Conservation (phyloP, 352 stramenopile genomes). For the Elongisporangium senticosum region DNA sequence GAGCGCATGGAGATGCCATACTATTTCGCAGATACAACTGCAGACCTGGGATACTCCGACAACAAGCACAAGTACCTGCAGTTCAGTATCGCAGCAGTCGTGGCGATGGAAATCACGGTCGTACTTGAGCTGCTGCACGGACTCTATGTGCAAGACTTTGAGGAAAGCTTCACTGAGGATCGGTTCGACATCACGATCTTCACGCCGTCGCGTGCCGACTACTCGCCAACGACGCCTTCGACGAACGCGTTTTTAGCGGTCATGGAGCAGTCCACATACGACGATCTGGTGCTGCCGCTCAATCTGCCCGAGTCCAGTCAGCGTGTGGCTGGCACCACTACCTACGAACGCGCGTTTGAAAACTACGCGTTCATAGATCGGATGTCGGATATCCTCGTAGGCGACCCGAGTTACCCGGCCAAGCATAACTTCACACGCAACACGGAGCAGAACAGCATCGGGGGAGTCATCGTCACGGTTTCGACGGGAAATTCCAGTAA, state of each 20-base stretch:
- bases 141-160: slow-evolving; percentile 91
- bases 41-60: slow-evolving; percentile 86
- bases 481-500: slow-evolving; percentile 12
- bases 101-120: slow-evolving; percentile 83
- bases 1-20: slow-evolving; percentile 82
- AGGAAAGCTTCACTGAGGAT: slow-evolving; percentile 61
- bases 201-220: slow-evolving; percentile 76
- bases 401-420: slow-evolving; percentile 59
- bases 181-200: slow-evolving; percentile 88
- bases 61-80: slow-evolving; percentile 95
- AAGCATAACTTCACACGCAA: slow-evolving; percentile 58
- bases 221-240: slow-evolving; percentile 43
- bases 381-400: slow-evolving; percentile 89
- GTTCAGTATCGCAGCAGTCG: slow-evolving; percentile 83
- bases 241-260: slow-evolving; percentile 79
- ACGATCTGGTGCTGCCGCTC: slow-evolving; percentile 86
- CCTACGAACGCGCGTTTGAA: slow-evolving; percentile 70
- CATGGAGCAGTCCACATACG: slow-evolving; percentile 73
- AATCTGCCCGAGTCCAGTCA: slow-evolving; percentile 88
- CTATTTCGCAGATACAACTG: slow-evolving; percentile 74
- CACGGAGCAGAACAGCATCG: slow-evolving; percentile 52
- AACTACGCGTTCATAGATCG: slow-evolving; percentile 85
- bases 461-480: slow-evolving; percentile 11
- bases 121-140: slow-evolving; percentile 92
- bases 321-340: slow-evolving; percentile 42